Evolutionary conservation across 1,284 basidiomycete genomes (phyloP).

Genomic region (Anthracocystis panici-leucophaei): DNA sequence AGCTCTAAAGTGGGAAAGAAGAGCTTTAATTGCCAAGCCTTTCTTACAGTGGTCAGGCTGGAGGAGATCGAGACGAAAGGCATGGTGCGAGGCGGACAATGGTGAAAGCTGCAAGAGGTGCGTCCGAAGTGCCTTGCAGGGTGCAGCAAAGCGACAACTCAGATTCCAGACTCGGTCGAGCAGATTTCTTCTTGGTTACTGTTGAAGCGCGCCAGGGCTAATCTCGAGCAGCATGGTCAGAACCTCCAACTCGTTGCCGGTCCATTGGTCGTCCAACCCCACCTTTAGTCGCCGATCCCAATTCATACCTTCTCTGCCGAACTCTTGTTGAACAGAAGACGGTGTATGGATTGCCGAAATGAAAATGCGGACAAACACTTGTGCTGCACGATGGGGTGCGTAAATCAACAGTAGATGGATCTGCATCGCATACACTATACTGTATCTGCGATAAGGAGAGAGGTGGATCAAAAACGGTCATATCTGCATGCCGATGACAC

Average conservation of each 20-base stretch:
- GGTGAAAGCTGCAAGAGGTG: conserved; percentile 25
- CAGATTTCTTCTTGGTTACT: background rate
- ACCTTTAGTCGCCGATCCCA: background rate
- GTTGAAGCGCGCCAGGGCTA: background rate
- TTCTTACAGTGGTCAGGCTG: too few relatives aligned
- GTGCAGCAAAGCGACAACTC: conserved; percentile 9
- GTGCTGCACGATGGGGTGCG: conserved; percentile 4
- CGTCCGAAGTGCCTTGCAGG: conserved; percentile 26
- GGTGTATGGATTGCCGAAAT: background rate
- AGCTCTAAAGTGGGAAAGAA: too few relatives aligned
- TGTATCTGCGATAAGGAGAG: too few relatives aligned
- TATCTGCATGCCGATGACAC: background rate
- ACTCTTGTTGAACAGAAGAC: background rate
- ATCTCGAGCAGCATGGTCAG: background rate
- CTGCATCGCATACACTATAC: too few relatives aligned
- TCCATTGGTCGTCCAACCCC: background rate
- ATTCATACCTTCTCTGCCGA: background rate
- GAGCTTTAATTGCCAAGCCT: too few relatives aligned
- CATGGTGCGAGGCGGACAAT: conserved; percentile 1
- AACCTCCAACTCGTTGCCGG: background rate
- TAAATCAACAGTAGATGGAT: background rate
- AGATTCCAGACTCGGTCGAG: conserved; percentile 9
- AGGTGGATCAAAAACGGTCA: background rate
- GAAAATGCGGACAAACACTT: conserved; percentile 1
- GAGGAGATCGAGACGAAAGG: background rate